A percentile compares a stretch with the other conserved stretches of the same genome.
Conservation (phyloP, 805 yeast genomes). For the Ogataea chonburiensis region DNA sequence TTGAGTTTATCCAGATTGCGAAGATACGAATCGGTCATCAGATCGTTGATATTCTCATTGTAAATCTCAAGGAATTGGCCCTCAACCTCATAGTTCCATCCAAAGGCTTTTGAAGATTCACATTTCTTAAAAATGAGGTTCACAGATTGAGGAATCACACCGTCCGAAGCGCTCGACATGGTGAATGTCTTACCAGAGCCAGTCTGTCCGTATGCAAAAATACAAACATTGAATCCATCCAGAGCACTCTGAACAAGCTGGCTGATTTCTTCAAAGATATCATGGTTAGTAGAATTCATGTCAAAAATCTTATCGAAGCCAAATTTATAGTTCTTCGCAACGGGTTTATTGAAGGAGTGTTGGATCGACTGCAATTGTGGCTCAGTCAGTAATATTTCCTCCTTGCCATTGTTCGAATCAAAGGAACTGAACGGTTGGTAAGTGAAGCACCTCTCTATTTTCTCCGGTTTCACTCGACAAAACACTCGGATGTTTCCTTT, state of each 20-base stretch:
- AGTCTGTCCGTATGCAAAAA: slow-evolving; percentile 96
- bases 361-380: slow-evolving; percentile 12
- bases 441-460: slow-evolving; percentile 22
- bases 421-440: slow-evolving; percentile 12
- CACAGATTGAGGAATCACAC: slow-evolving; percentile 80
- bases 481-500: slow-evolving; percentile 92
- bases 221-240: slow-evolving; percentile 89
- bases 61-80: slow-evolving; percentile 90
- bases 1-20: slow-evolving; percentile 32
- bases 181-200: slow-evolving; percentile 94
- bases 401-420: slow-evolving; percentile 26
- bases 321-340: slow-evolving; percentile 41
- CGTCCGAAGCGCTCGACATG: slow-evolving; percentile 70
- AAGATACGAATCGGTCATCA: slow-evolving; percentile 40
- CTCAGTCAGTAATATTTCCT: slow-evolving; percentile 31
- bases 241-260: slow-evolving; percentile 82
- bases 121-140: slow-evolving; percentile 64
- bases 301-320: slow-evolving; percentile 79
- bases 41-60: slow-evolving; percentile 76
- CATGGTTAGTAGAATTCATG: slow-evolving; percentile 49
- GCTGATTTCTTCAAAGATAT: slow-evolving; percentile 79
- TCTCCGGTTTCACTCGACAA: slow-evolving; percentile 75
- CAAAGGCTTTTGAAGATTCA: slow-evolving; percentile 44
- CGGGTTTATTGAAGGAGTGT: slow-evolving; percentile 9
- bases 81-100: slow-evolving; percentile 60